Conservation (phyloP, 2,329 filamentous ascomycete genomes). For the Penicillium sp. region DNA sequence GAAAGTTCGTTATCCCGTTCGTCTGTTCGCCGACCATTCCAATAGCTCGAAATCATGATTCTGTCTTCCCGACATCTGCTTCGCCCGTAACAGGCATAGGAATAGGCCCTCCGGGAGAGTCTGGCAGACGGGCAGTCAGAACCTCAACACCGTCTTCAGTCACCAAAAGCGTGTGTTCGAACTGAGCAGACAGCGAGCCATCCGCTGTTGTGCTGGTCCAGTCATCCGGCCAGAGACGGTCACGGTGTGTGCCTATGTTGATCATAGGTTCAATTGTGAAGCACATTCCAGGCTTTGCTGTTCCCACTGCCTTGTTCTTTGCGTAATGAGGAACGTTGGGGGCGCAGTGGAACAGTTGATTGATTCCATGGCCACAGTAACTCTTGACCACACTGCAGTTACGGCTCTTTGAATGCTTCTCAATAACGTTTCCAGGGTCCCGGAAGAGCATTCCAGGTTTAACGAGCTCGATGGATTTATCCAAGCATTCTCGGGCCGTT, state of each 20-base stretch:
- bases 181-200: constrained; percentile 88
- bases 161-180: constrained; percentile 86
- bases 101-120: constrained; percentile 77
- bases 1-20: constrained; percentile 17
- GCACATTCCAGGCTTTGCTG: constrained; percentile 94
- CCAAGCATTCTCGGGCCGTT: constrained; percentile 83
- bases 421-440: constrained; percentile 92
- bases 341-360: constrained; percentile 88
- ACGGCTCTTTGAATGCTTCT: constrained; percentile 86
- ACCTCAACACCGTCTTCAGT: constrained; percentile 83
- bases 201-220: constrained; percentile 97
- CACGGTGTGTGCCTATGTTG: constrained; percentile 84
- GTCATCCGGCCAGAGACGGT: constrained; percentile 97
- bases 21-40: constrained; percentile 17
- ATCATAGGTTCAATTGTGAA: constrained; percentile 99
- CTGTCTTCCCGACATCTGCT: constrained; percentile 29
- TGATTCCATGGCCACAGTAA: constrained; percentile 96
- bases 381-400: constrained; percentile 91
- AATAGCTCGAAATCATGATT: constrained; percentile 17
- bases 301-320: constrained; percentile 96
- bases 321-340: constrained; percentile 97
- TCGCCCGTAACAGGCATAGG: constrained; percentile 55
- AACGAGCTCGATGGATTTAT: constrained; percentile 87
- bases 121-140: constrained; percentile 72
- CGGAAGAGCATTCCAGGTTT: constrained; percentile 93